Base-by-base conservation (phyloP, 768 basidiomycete species). In the Filobasidium wieringae region DNA sequence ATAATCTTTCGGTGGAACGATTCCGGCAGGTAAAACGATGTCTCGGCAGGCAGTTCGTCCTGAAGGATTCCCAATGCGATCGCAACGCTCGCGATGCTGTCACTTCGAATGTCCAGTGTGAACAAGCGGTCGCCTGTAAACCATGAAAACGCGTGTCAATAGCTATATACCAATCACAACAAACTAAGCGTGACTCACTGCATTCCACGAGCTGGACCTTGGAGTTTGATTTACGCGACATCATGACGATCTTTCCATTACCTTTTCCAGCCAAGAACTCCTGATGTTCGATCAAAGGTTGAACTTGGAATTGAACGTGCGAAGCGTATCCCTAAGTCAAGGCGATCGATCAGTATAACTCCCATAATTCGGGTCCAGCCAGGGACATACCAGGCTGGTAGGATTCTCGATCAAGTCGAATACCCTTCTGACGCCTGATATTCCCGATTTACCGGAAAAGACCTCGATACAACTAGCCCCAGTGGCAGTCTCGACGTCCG, bases 221-320 rank as follows among this genome's bases (percentile, higher is more conserved):
- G 71, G 92, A 91, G 65, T 87, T 88, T 30, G 92, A 87, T 12
- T 84, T 85, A 74, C 96, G 91, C 89, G 96, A 96, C 72, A 97
- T 95, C 78, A 96, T 97, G 79, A 96, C 96, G 74, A 96, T 89
- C 77, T 99, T 99, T 58, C 93, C 93, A 68, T 97, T 96, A 80
- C 97, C 96, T 79, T 99, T 99, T 41, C 93, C 93, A 4, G 43
- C 51, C n/a, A 99, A 95, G 76, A 97, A 99, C 66, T 99, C 93
- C 59, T 92, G 84, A 65, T 97, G 92, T 72, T 99, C 95, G 72
- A 93, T 93, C 40, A 91, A 86, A 5, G 96, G 81, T 75, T 99
- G 95, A 55, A 96, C 89, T 75, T 96, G 92, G 78, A 97, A 96
- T 50, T 90, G 86, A 63, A 97, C 89, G 76, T 47, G 43, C 19